phyloP scores from a whole-genome alignment of 257 asterid species.

The Thymus quinquecostatus region DNA sequence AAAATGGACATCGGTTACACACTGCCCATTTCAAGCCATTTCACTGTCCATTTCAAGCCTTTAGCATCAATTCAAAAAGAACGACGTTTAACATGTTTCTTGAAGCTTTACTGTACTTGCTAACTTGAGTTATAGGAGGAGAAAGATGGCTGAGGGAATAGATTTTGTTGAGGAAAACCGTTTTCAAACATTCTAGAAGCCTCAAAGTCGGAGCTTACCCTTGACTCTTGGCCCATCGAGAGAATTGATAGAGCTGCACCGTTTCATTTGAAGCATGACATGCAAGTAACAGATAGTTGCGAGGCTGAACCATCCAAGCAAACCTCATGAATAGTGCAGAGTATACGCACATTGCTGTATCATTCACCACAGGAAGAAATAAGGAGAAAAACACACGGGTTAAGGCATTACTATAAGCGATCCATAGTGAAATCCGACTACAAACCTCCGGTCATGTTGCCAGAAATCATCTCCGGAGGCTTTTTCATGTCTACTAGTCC shows the following conservation, averaged over 20 bases:
- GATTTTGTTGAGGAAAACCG: background rate
- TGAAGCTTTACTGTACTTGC: background rate
- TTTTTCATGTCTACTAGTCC: slow-evolving; percentile 89
- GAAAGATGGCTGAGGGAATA: background rate
- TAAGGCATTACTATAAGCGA: background rate
- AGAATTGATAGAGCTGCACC: slow-evolving; percentile 81
- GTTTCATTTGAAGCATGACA: slow-evolving; percentile 94
- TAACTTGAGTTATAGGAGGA: background rate
- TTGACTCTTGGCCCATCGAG: slow-evolving; percentile 92
- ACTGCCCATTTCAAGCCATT: background rate
- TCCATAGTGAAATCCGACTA: background rate
- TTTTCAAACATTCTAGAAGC: too few relatives aligned
- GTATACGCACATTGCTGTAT: slow-evolving; percentile 92
- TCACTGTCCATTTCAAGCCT: background rate
- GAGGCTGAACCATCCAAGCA: slow-evolving; percentile 99
- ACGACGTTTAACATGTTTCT: background rate
- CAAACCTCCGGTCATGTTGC: slow-evolving; percentile 91
- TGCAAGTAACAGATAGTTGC: slow-evolving; percentile 82
- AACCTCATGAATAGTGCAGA: slow-evolving; percentile 94
- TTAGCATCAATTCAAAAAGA: background rate
- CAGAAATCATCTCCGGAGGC: slow-evolving; percentile 95
- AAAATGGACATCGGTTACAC: background rate
- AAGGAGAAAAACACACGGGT: background rate
- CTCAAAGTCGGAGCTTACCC: slow-evolving; percentile 54
- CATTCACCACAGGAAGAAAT: background rate